Evolutionary conservation across 2,329 filamentous ascomycete species (phyloP).

Genomic region (Nothophaeocryptopus gaeumannii): DNA sequence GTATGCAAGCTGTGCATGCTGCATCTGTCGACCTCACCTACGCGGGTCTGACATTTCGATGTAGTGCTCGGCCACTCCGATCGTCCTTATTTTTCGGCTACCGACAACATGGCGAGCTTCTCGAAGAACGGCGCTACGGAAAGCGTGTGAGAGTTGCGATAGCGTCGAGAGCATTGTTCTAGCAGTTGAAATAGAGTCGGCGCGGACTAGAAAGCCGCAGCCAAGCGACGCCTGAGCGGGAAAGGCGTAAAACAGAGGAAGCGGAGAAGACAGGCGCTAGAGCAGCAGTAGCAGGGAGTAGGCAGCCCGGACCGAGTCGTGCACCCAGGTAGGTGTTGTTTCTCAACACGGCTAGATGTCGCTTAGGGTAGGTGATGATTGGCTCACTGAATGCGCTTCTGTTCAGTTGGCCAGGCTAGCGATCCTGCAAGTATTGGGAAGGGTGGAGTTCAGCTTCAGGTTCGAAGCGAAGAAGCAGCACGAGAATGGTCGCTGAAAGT

Average conservation of each 20-base stretch:
- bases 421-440: conserved; percentile 21
- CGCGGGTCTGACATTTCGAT: conserved; percentile 1
- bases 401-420: conserved; percentile 15
- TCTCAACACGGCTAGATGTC: conserved; percentile 11
- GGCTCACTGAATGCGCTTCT: conserved; percentile 10
- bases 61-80: conserved; percentile 20
- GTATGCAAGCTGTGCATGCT: not conserved
- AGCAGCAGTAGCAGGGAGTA: conserved; percentile 10
- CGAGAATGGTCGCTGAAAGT: conserved; percentile 1
- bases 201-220: conserved; percentile 9
- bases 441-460: conserved; percentile 11
- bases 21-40: conserved; percentile 3
- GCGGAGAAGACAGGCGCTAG: conserved; percentile 1
- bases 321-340: conserved; percentile 13
- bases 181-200: conserved; percentile 10
- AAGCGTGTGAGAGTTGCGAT: conserved; percentile 7
- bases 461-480: not conserved
- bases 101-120: too few relatives aligned
- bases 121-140: not conserved
- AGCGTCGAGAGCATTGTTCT: conserved; percentile 10
- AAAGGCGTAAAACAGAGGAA: conserved; percentile 14
- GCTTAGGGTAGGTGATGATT: conserved; percentile 17
- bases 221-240: conserved; percentile 16
- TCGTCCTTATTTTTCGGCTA: not conserved
- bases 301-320: conserved; percentile 23